Conservation (phyloP, 2,329 filamentous ascomycete genomes). For the Epichloe uncinata region DNA sequence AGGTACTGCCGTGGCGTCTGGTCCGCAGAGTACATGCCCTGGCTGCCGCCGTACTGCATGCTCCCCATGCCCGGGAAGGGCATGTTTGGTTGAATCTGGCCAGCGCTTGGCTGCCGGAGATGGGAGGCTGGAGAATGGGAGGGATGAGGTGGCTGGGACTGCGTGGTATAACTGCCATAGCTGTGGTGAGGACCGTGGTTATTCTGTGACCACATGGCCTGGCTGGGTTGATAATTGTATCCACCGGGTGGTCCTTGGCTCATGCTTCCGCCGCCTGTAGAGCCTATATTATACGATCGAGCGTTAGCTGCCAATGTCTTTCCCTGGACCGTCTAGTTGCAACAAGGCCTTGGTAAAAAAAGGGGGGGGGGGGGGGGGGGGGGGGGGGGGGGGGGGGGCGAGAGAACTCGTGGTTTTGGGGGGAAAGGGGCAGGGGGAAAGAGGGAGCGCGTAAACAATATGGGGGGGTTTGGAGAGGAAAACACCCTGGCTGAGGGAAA, state of each 20-base stretch:
- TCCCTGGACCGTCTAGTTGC: too few relatives aligned
- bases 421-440: too few relatives aligned
- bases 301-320: background rate
- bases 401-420: too few relatives aligned
- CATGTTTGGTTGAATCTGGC: slow-evolving; percentile 45
- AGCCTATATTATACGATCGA: slow-evolving; percentile 23
- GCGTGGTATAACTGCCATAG: slow-evolving; percentile 39
- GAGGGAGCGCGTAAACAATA: too few relatives aligned
- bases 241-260: slow-evolving; percentile 41
- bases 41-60: slow-evolving; percentile 42
- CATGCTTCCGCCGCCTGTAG: slow-evolving; percentile 36
- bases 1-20: slow-evolving; percentile 55
- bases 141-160: slow-evolving; percentile 36
- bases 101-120: slow-evolving; percentile 41
- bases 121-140: slow-evolving; percentile 46
- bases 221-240: slow-evolving; percentile 49
- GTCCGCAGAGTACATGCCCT: slow-evolving; percentile 47
- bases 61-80: slow-evolving; percentile 51
- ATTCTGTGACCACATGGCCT: slow-evolving; percentile 51
- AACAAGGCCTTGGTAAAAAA: background rate
- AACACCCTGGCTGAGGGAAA: too few relatives aligned
- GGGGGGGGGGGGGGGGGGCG: too few relatives aligned
- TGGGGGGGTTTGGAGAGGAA: too few relatives aligned
- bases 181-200: slow-evolving; percentile 48
- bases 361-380: too few relatives aligned